These are phyloP conservation scores for Xylaria sp. DNA, from an alignment of 2,329 filamentous ascomycete genomes.

Conservation along the genomic window DNA sequence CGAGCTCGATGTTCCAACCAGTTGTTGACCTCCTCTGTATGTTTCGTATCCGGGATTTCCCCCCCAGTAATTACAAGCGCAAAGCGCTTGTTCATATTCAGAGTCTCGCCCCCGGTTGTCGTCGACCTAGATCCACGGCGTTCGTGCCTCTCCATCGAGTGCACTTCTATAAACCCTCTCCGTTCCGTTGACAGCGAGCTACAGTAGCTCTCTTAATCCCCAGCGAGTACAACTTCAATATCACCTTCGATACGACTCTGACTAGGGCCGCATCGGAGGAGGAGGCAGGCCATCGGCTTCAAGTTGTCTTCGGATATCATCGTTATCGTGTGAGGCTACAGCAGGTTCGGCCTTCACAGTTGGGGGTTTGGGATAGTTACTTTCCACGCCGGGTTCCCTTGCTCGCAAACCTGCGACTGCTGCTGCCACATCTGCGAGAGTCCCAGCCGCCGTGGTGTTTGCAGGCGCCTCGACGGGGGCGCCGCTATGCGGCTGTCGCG, in stretches of 20 bases:
- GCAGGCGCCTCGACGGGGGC: conserved; percentile 19
- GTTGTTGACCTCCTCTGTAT: conserved; percentile 4
- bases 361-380: conserved; percentile 23
- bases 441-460: conserved; percentile 28
- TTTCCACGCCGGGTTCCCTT: conserved; percentile 27
- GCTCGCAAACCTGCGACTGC: conserved; percentile 31
- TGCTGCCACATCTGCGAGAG: conserved; percentile 33
- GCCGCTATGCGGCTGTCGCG: conserved; percentile 25
- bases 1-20: background rate
- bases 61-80: background rate
- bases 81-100: background rate
- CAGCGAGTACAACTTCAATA: no score
- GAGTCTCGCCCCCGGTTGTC: background rate
- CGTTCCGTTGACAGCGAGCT: background rate
- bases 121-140: background rate
- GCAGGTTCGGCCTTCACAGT: conserved; percentile 36
- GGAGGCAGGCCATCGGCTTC: conserved; percentile 37
- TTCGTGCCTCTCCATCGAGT: background rate
- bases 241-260: no score
- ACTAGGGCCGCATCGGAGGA: conserved; percentile 30
- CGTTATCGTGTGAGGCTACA: conserved; percentile 42
- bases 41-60: background rate
- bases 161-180: background rate
- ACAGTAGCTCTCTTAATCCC: no score
- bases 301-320: conserved; percentile 52